Conservation (phyloP, 129 eudicot species). For the Solidago caesia region DNA sequence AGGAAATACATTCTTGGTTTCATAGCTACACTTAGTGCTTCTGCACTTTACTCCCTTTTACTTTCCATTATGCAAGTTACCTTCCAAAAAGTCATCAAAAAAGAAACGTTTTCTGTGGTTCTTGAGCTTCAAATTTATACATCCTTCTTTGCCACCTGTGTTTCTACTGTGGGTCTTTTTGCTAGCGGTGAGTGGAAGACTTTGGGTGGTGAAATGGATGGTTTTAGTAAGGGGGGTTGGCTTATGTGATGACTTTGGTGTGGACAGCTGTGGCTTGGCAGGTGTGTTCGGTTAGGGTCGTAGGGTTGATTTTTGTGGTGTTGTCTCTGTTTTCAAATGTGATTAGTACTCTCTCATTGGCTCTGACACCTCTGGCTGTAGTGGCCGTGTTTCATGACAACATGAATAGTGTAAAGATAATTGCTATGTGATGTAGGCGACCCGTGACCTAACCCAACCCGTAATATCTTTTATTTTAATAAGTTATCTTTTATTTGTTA, state of each 20-base stretch:
- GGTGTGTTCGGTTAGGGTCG: slow-evolving; percentile 80
- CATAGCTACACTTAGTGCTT: slow-evolving; percentile 59
- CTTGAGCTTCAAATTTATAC: slow-evolving; percentile 81
- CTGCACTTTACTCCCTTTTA: slow-evolving; percentile 70
- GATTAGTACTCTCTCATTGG: slow-evolving; percentile 70
- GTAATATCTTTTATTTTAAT: no score
- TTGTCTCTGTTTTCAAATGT: slow-evolving; percentile 83
- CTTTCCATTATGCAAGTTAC: slow-evolving; percentile 80
- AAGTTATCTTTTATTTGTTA: no score
- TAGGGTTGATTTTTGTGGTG: slow-evolving; percentile 76
- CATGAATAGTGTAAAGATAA: slow-evolving; percentile 72
- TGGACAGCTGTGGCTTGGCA: slow-evolving; percentile 96
- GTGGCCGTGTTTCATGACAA: slow-evolving; percentile 61
- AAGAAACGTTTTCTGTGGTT: slow-evolving; percentile 72
- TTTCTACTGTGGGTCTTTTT: slow-evolving; percentile 67
- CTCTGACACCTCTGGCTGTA: slow-evolving; percentile 80
- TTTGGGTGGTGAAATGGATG: slow-evolving; percentile 58
- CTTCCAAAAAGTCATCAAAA: slow-evolving; percentile 60
- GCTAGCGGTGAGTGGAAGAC: slow-evolving; percentile 93
- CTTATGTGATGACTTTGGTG: slow-evolving; percentile 73
- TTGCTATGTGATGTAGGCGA: no score
- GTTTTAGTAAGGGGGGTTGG: slow-evolving; percentile 50
- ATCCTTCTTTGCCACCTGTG: slow-evolving; percentile 64
- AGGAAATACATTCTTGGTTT: slow-evolving; percentile 59
- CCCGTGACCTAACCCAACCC: no score